A percentile compares a stretch with the other conserved stretches of the same genome.
Conservation (phyloP, 148 eudicot species). For the Linanthus parryae region DNA sequence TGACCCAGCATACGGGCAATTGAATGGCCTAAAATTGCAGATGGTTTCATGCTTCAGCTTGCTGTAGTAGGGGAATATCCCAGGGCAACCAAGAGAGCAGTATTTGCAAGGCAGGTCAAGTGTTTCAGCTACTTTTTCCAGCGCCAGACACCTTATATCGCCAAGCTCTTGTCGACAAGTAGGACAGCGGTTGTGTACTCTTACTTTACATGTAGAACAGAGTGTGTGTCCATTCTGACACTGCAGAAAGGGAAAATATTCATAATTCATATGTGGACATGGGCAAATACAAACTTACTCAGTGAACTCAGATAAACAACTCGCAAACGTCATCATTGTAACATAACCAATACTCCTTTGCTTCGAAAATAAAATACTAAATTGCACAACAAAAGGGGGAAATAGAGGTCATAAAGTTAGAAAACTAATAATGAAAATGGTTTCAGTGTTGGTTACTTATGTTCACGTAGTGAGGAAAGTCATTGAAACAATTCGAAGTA, state of each 20-base stretch:
- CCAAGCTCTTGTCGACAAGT: conserved; percentile 51
- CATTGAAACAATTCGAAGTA: no score
- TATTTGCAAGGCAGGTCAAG: conserved; percentile 46
- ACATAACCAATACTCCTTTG: no score
- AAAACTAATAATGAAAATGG: no score
- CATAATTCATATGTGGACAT: no score
- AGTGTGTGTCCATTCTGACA: conserved; percentile 49
- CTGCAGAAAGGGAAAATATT: conserved; percentile 14
- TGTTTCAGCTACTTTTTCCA: conserved; percentile 43
- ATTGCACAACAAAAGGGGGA: no score
- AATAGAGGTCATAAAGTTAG: no score
- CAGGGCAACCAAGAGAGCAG: conserved; percentile 34
- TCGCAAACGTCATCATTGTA: no score
- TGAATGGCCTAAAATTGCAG: conserved; percentile 42
- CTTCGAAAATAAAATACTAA: no score
- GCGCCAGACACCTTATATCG: conserved; percentile 41
- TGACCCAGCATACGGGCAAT: conserved; percentile 45
- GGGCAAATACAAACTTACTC: no score
- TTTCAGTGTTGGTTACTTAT: no score
- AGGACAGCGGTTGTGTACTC: conserved; percentile 43
- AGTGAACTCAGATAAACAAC: no score
- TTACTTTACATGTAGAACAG: conserved; percentile 39
- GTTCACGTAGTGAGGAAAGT: no score
- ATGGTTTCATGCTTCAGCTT: conserved; percentile 37
- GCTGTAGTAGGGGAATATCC: conserved; percentile 43